Evolutionary conservation across 1,284 basidiomycete genomes (phyloP).

Genomic region (Fomitopsis schrenkii): DNA sequence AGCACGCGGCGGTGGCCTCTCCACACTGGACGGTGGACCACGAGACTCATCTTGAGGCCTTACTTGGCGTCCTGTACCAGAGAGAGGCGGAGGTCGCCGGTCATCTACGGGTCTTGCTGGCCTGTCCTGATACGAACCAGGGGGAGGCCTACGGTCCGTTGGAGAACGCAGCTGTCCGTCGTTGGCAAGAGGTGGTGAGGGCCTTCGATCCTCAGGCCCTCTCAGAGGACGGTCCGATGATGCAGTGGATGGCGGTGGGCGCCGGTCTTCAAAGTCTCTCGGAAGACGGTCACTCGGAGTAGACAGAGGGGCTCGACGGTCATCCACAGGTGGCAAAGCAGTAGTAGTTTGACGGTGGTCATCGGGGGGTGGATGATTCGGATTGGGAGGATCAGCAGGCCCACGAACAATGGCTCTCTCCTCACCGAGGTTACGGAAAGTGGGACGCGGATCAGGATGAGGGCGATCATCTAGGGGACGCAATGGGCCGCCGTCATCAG

Average conservation of each 20-base stretch:
- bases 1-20: constrained; percentile 7
- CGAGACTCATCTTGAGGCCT: constrained; percentile 16
- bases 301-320: constrained; percentile 2
- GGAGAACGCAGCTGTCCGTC: constrained; percentile 6
- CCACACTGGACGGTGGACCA: constrained; percentile 3
- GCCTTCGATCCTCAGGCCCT: constrained; percentile 10
- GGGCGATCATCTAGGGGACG: constrained; percentile 15
- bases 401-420: constrained; percentile 22
- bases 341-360: constrained; percentile 13
- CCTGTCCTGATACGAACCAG: constrained; percentile 1
- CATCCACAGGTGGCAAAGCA: constrained; percentile 3
- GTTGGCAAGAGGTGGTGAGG: constrained; percentile 1
- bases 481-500: constrained; percentile 11
- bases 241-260: constrained; percentile 1
- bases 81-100: constrained; percentile 1
- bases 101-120: constrained; percentile 4
- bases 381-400: constrained; percentile 9
- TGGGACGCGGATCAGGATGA: constrained; percentile 14
- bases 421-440: constrained; percentile 20
- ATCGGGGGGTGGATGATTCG: constrained; percentile 8
- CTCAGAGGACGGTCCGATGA: constrained; percentile 9
- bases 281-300: constrained; percentile 11
- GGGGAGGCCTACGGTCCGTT: constrained; percentile 12
- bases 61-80: constrained; percentile 9
- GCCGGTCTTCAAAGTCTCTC: constrained; percentile 4